Percentiles rank a stretch among this genome's conserved stretches.
Conservation (phyloP, 1,284 basidiomycete species). For the Tylopilus sp. region DNA sequence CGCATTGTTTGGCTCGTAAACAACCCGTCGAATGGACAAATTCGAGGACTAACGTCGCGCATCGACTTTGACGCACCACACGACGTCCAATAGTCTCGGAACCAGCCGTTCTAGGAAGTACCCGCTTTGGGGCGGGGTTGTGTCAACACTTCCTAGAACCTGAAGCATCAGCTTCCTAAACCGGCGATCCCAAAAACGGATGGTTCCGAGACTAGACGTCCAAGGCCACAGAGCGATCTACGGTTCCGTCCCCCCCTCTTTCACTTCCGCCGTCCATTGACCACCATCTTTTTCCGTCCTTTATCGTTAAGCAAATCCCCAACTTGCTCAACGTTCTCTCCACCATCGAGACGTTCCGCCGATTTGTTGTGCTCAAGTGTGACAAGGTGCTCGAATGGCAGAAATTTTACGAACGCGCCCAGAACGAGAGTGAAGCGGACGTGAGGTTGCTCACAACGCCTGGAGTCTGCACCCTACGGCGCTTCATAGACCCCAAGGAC, state of each 20-base stretch:
- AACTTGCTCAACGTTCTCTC: constrained; percentile 54
- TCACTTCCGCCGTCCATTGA: constrained; percentile 6
- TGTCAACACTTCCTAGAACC: too few relatives aligned
- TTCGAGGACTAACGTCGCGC: constrained; percentile 22
- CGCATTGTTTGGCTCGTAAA: too few relatives aligned
- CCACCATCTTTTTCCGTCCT: constrained; percentile 41
- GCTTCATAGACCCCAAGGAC: constrained; percentile 23
- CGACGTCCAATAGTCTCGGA: too few relatives aligned
- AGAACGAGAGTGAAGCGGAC: constrained; percentile 3
- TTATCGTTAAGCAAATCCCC: constrained; percentile 48
- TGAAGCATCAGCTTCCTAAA: too few relatives aligned
- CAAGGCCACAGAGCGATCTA: constrained; percentile 30
- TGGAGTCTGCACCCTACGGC: constrained; percentile 25
- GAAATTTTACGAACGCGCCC: constrained; percentile 39
- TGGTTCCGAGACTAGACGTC: too few relatives aligned
- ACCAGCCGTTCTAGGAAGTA: too few relatives aligned
- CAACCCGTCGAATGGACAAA: constrained; percentile 15
- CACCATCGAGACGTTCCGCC: constrained; percentile 53
- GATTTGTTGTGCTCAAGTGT: constrained; percentile 41
- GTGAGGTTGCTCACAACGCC: constrained; percentile 28
- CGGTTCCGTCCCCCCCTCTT: constrained; percentile 20
- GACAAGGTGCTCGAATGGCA: constrained; percentile 48
- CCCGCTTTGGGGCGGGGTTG: too few relatives aligned
- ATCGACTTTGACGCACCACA: constrained; percentile 32
- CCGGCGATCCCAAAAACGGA: too few relatives aligned